Percentiles rank a stretch among this genome's conserved stretches.
Conservation (phyloP, 352 stramenopile species). For the Phytophthora pisi region DNA sequence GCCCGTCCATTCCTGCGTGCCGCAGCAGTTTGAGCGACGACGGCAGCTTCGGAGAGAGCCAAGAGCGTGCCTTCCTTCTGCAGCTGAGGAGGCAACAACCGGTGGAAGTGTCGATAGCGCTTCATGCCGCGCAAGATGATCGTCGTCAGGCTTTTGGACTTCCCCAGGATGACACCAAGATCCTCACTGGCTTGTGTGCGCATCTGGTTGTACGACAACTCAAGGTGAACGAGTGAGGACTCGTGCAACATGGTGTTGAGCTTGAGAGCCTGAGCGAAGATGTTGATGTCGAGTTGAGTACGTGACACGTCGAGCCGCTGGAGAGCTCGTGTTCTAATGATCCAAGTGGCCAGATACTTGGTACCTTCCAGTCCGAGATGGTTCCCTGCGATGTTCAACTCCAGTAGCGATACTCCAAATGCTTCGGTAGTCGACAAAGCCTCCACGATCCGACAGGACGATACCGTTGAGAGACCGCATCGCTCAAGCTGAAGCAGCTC, state of each 20-base stretch:
- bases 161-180: slow-evolving; percentile 67
- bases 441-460: slow-evolving; percentile 44
- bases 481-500: slow-evolving; percentile 68
- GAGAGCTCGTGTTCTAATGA: slow-evolving; percentile 60
- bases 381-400: slow-evolving; percentile 74
- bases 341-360: slow-evolving; percentile 51
- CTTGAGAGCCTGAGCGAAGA: slow-evolving; percentile 60
- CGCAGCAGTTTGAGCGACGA: slow-evolving; percentile 34
- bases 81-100: slow-evolving; percentile 23
- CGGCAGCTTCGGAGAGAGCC: slow-evolving; percentile 25
- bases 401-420: slow-evolving; percentile 53
- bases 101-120: slow-evolving; percentile 35
- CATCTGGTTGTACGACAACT: slow-evolving; percentile 79
- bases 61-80: slow-evolving; percentile 33
- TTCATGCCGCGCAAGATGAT: slow-evolving; percentile 74
- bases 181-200: slow-evolving; percentile 50
- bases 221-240: slow-evolving; percentile 59
- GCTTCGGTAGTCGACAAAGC: slow-evolving; percentile 52
- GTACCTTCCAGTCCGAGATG: slow-evolving; percentile 55
- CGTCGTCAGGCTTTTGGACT: slow-evolving; percentile 60
- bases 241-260: slow-evolving; percentile 74
- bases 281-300: slow-evolving; percentile 59
- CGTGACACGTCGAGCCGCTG: slow-evolving; percentile 64
- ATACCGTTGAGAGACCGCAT: slow-evolving; percentile 41
- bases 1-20: slow-evolving; percentile 15